phyloP scores from a whole-genome alignment of 164 flowering plant species.

The Nymphaea colorata region DNA sequence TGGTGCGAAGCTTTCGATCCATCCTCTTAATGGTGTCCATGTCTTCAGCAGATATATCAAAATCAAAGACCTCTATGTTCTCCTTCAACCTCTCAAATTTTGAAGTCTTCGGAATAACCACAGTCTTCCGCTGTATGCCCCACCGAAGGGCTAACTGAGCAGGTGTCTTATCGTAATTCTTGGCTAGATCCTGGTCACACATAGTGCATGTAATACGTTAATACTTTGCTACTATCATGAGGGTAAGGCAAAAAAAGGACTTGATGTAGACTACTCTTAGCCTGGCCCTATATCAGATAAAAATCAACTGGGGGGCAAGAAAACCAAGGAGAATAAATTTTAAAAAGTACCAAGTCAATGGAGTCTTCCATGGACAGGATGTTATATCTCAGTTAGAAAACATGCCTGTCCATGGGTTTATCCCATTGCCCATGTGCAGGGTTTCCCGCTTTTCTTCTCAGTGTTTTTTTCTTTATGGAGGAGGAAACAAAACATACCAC shows the following conservation, averaged over 20 bases:
- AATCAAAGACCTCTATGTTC: constrained; percentile 66
- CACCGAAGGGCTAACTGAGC: constrained; percentile 81
- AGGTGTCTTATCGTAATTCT: constrained; percentile 54
- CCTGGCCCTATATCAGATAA: not conserved
- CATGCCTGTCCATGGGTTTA: not conserved
- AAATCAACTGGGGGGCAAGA: not conserved
- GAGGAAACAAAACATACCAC: constrained; percentile 26
- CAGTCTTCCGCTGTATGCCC: constrained; percentile 82
- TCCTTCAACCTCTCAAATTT: constrained; percentile 63
- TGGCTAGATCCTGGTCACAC: constrained; percentile 45
- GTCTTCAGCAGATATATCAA: constrained; percentile 66
- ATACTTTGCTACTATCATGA: not conserved
- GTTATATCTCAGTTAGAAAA: not conserved
- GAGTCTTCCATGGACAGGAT: not conserved
- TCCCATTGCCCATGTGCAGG: not conserved
- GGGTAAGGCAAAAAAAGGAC: not conserved
- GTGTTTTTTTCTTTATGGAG: not conserved
- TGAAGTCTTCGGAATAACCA: constrained; percentile 78
- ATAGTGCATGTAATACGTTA: not conserved
- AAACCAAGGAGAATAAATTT: too few species aligned
- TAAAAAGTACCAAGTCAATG: not conserved
- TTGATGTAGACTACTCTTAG: not conserved
- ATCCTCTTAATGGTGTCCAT: constrained; percentile 51
- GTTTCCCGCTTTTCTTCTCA: too few species aligned
- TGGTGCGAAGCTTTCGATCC: constrained; percentile 58